Base-by-base conservation (phyloP, 148 eudicot genomes). In the Amaranthus hypochondriacus region DNA sequence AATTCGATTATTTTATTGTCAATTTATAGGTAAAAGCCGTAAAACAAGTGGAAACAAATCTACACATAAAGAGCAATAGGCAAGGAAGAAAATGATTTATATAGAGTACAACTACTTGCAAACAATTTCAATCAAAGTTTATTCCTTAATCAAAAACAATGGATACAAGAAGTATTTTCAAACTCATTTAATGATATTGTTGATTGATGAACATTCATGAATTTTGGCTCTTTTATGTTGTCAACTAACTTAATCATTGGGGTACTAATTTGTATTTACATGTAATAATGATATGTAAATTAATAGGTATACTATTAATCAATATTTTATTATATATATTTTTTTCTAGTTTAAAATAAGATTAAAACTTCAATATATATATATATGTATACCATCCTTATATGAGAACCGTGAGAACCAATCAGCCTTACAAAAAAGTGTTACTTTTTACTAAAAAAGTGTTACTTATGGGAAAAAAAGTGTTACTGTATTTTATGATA, bases 191-290 rank as follows among this genome's bases (percentile, higher is more conserved):
- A 7, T 48, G 54, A 50, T 18, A 1, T 50, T n/a, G 13, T 66
- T 48, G 69, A 66, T n/a, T 58, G 53, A 13, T 49, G 54, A 66
- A 15, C 43, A 48, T 28, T 9, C 28, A 47, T 39, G 53, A 7
- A 3, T 18, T 50, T 67, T 67, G 70, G 56, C 56, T 28, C 12
- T 66, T 50, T 15, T 67, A 67, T 67, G 56, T 67, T 67, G 70
- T 67, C 70, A 50, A 67, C 70, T 28, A 67, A 67, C 56, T 67
- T 67, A 28, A 67, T 51, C 39, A 67, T 65, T 3, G 49, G 4
- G n/a, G 15, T 3, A 64, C 7, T 0, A n/a, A 2, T 3, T 6
- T 15, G 6, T 14, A n/a, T 15, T 57, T 11, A 28, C 39, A 28
- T 28, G 39, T 28, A 28, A 28, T 28, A 28, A 28, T 28, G 39